Conservation (phyloP, 2,329 filamentous ascomycete species). For the Xylariaceae sp. region DNA sequence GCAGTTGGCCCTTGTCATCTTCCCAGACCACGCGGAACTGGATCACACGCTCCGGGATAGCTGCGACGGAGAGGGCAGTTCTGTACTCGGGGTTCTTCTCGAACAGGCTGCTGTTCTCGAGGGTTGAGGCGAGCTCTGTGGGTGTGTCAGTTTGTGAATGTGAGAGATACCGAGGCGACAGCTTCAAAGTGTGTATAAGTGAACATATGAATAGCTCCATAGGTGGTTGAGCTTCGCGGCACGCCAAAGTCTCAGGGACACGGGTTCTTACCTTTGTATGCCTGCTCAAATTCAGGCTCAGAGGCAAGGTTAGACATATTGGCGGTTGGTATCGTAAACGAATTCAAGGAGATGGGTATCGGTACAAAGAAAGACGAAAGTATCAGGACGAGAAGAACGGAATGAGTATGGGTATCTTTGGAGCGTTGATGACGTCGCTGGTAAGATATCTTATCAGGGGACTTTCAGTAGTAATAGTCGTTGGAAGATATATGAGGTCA, state of each 20-base stretch:
- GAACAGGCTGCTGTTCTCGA: constrained; percentile 92
- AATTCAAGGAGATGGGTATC: not conserved
- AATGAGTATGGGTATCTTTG: not conserved
- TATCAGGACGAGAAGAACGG: not conserved
- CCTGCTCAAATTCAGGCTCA: constrained; percentile 98
- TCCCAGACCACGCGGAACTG: constrained; percentile 98
- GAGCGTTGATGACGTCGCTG: not conserved
- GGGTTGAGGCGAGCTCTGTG: constrained; percentile 85
- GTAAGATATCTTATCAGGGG: not conserved
- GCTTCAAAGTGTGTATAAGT: too few species aligned
- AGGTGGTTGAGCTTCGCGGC: not conserved
- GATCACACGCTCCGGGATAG: constrained; percentile 90
- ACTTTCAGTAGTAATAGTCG: not conserved
- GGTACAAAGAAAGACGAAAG: not conserved
- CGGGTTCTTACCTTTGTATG: constrained; percentile 82
- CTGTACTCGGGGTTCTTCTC: constrained; percentile 91
- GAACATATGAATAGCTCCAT: too few species aligned
- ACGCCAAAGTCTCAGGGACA: not conserved
- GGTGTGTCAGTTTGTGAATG: constrained; percentile 13
- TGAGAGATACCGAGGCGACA: too few species aligned
- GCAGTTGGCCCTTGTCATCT: constrained; percentile 81
- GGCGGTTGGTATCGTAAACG: not conserved
- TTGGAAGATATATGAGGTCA: not conserved
- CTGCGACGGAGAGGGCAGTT: constrained; percentile 80
- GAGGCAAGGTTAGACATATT: constrained; percentile 75